Evolutionary conservation across 805 yeast genomes (phyloP).

Genomic region (Wickerhamiella vanderwaltii): DNA sequence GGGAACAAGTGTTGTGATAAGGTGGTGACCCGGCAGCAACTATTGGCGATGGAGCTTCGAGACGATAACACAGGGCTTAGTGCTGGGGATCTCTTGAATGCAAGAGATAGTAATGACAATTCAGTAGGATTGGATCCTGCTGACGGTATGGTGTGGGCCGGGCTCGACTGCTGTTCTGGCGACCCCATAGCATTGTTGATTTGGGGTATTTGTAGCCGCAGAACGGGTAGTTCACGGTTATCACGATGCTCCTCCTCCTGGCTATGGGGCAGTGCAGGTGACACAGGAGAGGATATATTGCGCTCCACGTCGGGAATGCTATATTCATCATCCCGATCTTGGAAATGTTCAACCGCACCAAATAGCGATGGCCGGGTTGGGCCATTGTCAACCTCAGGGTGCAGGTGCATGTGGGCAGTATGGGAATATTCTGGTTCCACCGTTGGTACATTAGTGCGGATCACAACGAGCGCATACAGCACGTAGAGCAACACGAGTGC

Average conservation of each 20-base stretch:
- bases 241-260: background rate
- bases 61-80: background rate
- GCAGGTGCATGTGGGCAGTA: background rate
- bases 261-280: too few species aligned
- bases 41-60: background rate
- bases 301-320: background rate
- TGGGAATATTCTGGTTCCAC: conserved; percentile 1
- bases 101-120: background rate
- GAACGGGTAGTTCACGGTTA: background rate
- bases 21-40: background rate
- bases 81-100: conserved; percentile 1
- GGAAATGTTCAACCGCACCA: conserved; percentile 2
- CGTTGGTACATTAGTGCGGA: conserved; percentile 14
- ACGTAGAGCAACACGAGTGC: conserved; percentile 46
- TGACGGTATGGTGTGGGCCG: background rate
- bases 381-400: conserved; percentile 5
- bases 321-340: background rate
- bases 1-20: conserved; percentile 23
- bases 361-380: conserved; percentile 4
- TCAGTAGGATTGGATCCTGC: background rate
- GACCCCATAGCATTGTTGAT: background rate
- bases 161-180: background rate
- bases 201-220: background rate
- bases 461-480: conserved; percentile 42
- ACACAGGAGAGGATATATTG: background rate